Evolutionary conservation across 2,329 filamentous ascomycete genomes (phyloP).

Genomic region (Alternaria sp.): DNA sequence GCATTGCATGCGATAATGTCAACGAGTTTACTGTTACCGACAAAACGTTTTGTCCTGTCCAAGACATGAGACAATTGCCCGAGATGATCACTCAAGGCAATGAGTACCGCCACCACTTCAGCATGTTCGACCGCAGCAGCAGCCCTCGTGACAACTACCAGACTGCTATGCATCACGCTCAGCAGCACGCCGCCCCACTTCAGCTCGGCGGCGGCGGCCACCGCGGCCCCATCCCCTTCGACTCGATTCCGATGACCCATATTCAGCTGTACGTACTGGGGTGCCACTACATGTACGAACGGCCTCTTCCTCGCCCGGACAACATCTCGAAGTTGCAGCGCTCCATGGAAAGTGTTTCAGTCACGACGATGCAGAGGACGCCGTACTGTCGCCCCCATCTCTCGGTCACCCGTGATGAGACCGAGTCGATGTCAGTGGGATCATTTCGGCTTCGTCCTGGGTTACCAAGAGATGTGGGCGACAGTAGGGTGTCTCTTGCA

Average conservation of each 20-base stretch:
- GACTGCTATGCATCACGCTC: conserved; percentile 23
- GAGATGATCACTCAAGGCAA: conserved; percentile 74
- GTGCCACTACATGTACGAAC: conserved; percentile 3
- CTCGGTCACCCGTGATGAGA: no score
- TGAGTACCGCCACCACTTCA: conserved; percentile 76
- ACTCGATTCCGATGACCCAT: conserved; percentile 34
- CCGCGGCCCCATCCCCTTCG: conserved; percentile 31
- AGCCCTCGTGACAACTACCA: conserved; percentile 58
- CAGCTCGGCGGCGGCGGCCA: conserved; percentile 22
- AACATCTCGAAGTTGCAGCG: neutral
- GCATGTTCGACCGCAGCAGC: conserved; percentile 77
- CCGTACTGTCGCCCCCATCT: neutral
- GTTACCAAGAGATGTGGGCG: neutral
- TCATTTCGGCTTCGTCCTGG: no score
- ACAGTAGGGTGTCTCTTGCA: neutral
- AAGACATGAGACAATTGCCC: conserved; percentile 82
- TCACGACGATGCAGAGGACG: neutral
- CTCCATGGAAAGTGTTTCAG: neutral
- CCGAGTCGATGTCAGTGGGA: no score
- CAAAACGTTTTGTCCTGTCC: neutral
- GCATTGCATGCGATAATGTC: conserved; percentile 52
- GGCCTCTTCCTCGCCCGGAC: neutral
- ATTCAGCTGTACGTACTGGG: conserved; percentile 27
- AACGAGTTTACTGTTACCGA: neutral
- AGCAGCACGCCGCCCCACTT: conserved; percentile 19